Evolutionary conservation across 2,329 filamentous ascomycete genomes (phyloP).

Genomic region (Colletotrichum sp.): DNA sequence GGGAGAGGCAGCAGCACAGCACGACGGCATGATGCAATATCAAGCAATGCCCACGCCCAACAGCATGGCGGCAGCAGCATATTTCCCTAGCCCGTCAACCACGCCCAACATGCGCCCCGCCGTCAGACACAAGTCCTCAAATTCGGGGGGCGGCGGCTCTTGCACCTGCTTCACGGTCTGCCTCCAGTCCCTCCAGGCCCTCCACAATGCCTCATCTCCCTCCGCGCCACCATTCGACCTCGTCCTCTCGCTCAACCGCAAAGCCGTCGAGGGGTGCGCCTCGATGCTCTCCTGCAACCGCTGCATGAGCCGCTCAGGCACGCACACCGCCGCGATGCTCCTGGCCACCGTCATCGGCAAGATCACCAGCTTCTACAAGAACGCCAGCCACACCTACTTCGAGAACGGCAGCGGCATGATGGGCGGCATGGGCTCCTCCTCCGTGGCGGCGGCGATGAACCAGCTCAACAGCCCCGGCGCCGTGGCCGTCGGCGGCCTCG

Average conservation of each 20-base stretch:
- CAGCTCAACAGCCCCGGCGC: slow-evolving; percentile 1
- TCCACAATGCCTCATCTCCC: slow-evolving; percentile 49
- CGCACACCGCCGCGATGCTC: slow-evolving; percentile 52
- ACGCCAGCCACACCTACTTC: slow-evolving; percentile 44
- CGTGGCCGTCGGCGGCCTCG: slow-evolving; percentile 28
- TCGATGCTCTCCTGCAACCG: slow-evolving; percentile 49
- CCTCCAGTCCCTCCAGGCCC: slow-evolving; percentile 49
- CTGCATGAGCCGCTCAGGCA: slow-evolving; percentile 49
- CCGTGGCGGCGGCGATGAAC: slow-evolving; percentile 9
- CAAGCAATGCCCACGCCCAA: slow-evolving; percentile 38
- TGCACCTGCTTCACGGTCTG: slow-evolving; percentile 54
- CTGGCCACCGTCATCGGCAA: slow-evolving; percentile 55
- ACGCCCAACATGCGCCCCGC: slow-evolving; percentile 39
- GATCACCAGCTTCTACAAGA: slow-evolving; percentile 51
- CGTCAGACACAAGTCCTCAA: slow-evolving; percentile 23
- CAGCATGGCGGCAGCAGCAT: slow-evolving; percentile 36
- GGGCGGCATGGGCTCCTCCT: background rate
- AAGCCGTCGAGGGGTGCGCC: slow-evolving; percentile 53
- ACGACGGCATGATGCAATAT: slow-evolving; percentile 36
- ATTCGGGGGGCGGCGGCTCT: slow-evolving; percentile 29
- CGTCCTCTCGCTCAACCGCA: slow-evolving; percentile 50
- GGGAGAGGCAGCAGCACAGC: slow-evolving; percentile 28
- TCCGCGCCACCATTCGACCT: slow-evolving; percentile 46
- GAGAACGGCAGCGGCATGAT: slow-evolving; percentile 27
- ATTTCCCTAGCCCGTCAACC: slow-evolving; percentile 44